Evolutionary conservation across 345 rosid species (phyloP).

Genomic region (Heritiera littoralis): DNA sequence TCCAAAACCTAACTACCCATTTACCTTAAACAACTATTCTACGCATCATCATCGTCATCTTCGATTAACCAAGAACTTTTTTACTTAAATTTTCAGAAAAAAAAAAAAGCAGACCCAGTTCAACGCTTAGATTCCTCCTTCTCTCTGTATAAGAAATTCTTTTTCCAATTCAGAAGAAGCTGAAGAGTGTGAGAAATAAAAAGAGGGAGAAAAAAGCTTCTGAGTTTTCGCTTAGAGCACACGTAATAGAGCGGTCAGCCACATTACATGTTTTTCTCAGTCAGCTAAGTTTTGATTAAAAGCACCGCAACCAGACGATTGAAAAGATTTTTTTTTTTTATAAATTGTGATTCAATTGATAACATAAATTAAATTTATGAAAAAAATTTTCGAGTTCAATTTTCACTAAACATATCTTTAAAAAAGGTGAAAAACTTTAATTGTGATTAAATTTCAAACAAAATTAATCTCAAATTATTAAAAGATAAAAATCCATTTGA

Average conservation of each 20-base stretch:
- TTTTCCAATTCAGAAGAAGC: not conserved
- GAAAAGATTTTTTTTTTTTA: no score
- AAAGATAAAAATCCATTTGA: no score
- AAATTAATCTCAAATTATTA: no score
- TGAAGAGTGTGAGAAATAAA: slow-evolving; percentile 18
- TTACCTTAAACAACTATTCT: not conserved
- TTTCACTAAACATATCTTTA: no score
- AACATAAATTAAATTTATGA: no score
- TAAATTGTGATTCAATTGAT: no score
- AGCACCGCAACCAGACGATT: no score
- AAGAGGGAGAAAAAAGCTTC: not conserved
- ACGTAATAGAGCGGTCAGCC: slow-evolving; percentile 46
- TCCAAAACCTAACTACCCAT: slow-evolving; percentile 12
- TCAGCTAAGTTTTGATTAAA: not conserved
- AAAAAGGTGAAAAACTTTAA: no score
- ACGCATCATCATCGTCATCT: slow-evolving; percentile 7
- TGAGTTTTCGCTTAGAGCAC: slow-evolving; percentile 66
- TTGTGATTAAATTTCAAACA: no score
- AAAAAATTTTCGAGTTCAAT: no score
- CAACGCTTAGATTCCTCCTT: not conserved
- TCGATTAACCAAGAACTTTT: slow-evolving; percentile 2
- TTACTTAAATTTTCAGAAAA: not conserved
- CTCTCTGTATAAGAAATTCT: not conserved
- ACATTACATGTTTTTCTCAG: not conserved
- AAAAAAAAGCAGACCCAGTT: slow-evolving; percentile 5